Conservation (phyloP, 108 stramenopile genomes). For the Schizochytrium sp. region DNA sequence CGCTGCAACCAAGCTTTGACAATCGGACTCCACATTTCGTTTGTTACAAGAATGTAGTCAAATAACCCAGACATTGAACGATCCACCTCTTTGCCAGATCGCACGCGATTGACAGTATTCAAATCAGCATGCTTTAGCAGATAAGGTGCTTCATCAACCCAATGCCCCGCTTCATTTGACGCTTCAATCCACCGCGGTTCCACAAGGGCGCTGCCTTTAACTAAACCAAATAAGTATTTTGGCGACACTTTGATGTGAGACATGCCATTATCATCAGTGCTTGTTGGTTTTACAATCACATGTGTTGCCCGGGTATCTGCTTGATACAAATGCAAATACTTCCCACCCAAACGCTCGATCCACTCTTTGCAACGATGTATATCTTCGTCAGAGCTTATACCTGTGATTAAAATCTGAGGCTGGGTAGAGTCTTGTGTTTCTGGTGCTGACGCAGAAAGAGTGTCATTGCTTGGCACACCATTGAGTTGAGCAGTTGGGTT, state of each 20-base stretch:
- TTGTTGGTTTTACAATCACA: background rate
- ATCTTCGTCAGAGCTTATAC: background rate
- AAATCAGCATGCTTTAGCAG: background rate
- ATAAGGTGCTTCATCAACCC: slow-evolving; percentile 11
- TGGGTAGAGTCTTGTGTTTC: background rate
- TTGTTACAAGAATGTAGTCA: background rate
- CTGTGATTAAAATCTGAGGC: background rate
- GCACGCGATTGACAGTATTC: background rate
- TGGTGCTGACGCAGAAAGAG: background rate
- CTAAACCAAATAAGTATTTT: slow-evolving; percentile 1
- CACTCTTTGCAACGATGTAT: background rate
- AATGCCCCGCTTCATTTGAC: background rate
- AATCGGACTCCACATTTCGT: background rate
- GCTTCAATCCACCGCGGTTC: slow-evolving; percentile 8
- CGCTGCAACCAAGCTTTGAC: background rate
- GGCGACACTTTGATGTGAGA: background rate
- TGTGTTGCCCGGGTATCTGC: background rate
- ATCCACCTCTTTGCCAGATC: background rate
- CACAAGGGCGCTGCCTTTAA: background rate
- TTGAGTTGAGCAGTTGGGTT: background rate
- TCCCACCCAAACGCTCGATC: background rate
- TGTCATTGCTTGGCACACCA: background rate
- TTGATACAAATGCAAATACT: background rate
- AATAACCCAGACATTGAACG: background rate
- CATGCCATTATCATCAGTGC: background rate